phyloP scores from a whole-genome alignment of 2,329 filamentous ascomycete species.

The Verticillium alfalfae region DNA sequence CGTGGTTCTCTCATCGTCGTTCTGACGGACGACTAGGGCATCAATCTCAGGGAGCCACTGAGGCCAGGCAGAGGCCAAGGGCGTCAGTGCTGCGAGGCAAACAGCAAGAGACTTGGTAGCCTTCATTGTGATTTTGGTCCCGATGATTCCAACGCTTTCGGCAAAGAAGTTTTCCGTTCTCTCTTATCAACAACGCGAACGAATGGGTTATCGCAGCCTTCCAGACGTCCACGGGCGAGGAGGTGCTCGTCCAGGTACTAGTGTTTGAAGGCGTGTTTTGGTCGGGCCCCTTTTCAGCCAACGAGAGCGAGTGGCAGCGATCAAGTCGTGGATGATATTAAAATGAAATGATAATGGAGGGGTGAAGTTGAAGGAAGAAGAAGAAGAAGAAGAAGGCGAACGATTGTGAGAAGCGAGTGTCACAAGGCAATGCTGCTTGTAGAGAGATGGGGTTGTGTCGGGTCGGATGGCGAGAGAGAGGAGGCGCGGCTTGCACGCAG shows the following conservation, averaged over 20 bases:
- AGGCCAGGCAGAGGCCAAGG: conserved; percentile 51
- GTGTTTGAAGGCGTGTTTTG: not conserved
- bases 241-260: not conserved
- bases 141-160: not conserved
- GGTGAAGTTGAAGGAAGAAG: not conserved
- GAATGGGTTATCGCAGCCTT: not conserved
- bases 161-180: not conserved
- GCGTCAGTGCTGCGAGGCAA: conserved; percentile 14
- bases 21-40: conserved; percentile 44
- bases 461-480: not conserved
- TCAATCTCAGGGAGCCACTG: conserved; percentile 49
- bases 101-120: conserved; percentile 13
- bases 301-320: not conserved
- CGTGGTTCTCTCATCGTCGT: conserved; percentile 19
- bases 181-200: not conserved
- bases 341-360: not conserved
- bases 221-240: not conserved
- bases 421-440: not conserved
- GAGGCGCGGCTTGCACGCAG: not conserved
- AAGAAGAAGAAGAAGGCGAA: not conserved
- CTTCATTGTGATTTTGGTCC: conserved; percentile 6
- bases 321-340: not conserved
- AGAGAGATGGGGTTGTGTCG: not conserved
- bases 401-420: not conserved
- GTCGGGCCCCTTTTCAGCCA: not conserved